phyloP scores from a whole-genome alignment of 1,284 basidiomycete species.

The Wolfiporia cocos region DNA sequence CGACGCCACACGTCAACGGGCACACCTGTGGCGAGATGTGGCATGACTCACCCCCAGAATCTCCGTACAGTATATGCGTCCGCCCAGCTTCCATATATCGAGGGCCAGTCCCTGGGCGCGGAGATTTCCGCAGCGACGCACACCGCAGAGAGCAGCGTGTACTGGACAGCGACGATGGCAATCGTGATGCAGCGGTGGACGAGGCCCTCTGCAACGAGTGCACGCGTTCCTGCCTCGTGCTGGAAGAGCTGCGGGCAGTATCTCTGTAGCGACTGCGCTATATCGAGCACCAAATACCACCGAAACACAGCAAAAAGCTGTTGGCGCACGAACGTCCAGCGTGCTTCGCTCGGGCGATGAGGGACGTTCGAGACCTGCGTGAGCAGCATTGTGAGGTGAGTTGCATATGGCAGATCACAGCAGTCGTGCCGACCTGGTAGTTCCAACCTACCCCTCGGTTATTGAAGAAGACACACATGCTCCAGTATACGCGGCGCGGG shows the following conservation, averaged over 20 bases:
- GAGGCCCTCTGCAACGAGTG: neutral
- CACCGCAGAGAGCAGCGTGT: constrained; percentile 15
- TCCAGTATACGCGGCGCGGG: neutral
- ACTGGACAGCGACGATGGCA: constrained; percentile 18
- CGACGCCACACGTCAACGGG: neutral
- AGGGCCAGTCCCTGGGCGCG: constrained; percentile 28
- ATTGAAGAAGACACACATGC: neutral
- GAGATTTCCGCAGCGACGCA: constrained; percentile 19
- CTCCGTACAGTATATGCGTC: constrained; percentile 30
- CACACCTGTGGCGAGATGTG: neutral
- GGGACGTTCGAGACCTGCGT: neutral
- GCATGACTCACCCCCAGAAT: constrained; percentile 30
- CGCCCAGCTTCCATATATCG: constrained; percentile 25
- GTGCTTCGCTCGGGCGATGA: neutral
- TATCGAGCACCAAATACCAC: constrained; percentile 6
- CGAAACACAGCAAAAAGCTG: neutral
- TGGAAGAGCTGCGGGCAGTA: neutral
- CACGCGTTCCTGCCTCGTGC: neutral
- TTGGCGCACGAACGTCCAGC: neutral
- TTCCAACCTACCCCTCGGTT: neutral
- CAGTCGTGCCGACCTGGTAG: neutral
- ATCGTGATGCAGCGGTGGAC: neutral
- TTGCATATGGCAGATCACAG: neutral
- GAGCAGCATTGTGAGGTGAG: neutral
- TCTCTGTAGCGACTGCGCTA: constrained; percentile 3